A percentile compares a stretch with the other conserved stretches of the same genome.
Conservation (phyloP, 768 basidiomycete genomes). For the Kwoniella bestiolae region DNA sequence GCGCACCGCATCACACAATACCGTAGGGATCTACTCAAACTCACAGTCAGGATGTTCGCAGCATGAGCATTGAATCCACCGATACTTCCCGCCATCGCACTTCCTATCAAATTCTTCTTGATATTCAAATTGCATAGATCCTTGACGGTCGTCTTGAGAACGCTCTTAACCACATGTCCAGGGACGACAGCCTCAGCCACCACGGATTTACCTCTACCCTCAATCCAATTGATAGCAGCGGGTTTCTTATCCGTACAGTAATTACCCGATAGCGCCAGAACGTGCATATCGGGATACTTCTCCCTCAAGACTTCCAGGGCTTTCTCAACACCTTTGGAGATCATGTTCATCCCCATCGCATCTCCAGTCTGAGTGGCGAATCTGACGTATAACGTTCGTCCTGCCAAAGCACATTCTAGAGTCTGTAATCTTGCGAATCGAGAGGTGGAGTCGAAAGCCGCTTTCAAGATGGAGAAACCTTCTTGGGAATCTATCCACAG, state of each 20-base stretch:
- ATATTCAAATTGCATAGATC: constrained; percentile 85
- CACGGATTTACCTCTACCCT: constrained; percentile 96
- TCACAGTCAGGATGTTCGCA: constrained; percentile 84
- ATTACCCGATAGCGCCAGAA: constrained; percentile 90
- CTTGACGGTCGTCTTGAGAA: constrained; percentile 93
- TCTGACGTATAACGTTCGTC: constrained; percentile 87
- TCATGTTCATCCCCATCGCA: constrained; percentile 99
- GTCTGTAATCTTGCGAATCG: constrained; percentile 85
- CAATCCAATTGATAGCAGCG: constrained; percentile 99
- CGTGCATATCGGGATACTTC: constrained; percentile 86
- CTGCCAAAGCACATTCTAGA: constrained; percentile 88
- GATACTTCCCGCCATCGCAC: constrained; percentile 96
- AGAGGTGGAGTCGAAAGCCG: constrained; percentile 91
- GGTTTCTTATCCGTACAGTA: constrained; percentile 99
- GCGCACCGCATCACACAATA: constrained; percentile 3
- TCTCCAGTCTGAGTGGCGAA: constrained; percentile 95
- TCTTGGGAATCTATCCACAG: constrained; percentile 83
- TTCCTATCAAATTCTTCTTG: constrained; percentile 97
- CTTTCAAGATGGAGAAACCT: constrained; percentile 74
- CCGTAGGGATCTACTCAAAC: constrained; percentile 11
- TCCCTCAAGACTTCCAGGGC: constrained; percentile 73
- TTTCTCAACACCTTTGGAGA: constrained; percentile 95
- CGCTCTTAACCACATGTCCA: constrained; percentile 80
- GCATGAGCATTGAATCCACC: constrained; percentile 99
- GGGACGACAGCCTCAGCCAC: constrained; percentile 94